Evolutionary conservation across 768 basidiomycete genomes (phyloP).

Genomic region (Nidularia pulvinata): DNA sequence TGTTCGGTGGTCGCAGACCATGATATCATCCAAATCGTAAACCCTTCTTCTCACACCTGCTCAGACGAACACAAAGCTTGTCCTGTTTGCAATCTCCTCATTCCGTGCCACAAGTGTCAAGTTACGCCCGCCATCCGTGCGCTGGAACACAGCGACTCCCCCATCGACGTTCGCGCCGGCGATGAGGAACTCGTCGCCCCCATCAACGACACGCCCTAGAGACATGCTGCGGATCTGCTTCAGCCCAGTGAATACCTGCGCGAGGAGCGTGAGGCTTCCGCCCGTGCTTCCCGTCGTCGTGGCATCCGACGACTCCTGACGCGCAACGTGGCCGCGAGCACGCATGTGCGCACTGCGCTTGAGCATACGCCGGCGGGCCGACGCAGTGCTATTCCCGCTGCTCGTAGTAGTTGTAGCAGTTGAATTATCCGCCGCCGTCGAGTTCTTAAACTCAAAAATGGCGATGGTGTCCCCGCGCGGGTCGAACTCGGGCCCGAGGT

Average conservation of each 20-base stretch:
- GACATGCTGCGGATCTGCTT: constrained; percentile 56
- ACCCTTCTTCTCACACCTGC: background rate
- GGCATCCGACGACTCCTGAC: background rate
- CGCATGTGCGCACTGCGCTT: constrained; percentile 5
- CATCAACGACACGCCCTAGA: constrained; percentile 22
- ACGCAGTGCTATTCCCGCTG: background rate
- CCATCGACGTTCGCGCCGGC: constrained; percentile 50
- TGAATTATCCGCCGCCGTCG: constrained; percentile 3
- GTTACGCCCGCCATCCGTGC: constrained; percentile 48
- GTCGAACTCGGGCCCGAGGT: constrained; percentile 43
- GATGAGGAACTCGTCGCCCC: constrained; percentile 35
- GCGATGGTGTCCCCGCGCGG: constrained; percentile 56
- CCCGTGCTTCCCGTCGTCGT: background rate
- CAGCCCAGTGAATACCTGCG: constrained; percentile 53
- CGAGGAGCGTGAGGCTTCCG: constrained; percentile 32
- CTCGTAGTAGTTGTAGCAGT: background rate
- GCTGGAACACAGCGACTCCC: constrained; percentile 53
- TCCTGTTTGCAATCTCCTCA: constrained; percentile 44
- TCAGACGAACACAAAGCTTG: constrained; percentile 46
- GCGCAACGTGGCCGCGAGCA: constrained; percentile 5
- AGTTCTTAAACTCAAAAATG: constrained; percentile 42
- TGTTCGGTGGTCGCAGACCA: background rate
- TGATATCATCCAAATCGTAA: background rate
- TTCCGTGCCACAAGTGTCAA: constrained; percentile 52
- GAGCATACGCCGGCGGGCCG: too few relatives aligned